Percentiles rank a stretch among this genome's conserved stretches.
Evolutionary conservation across 176 grass and related monocot genomes (phyloP).

Genomic region (Oryza brachyantha): DNA sequence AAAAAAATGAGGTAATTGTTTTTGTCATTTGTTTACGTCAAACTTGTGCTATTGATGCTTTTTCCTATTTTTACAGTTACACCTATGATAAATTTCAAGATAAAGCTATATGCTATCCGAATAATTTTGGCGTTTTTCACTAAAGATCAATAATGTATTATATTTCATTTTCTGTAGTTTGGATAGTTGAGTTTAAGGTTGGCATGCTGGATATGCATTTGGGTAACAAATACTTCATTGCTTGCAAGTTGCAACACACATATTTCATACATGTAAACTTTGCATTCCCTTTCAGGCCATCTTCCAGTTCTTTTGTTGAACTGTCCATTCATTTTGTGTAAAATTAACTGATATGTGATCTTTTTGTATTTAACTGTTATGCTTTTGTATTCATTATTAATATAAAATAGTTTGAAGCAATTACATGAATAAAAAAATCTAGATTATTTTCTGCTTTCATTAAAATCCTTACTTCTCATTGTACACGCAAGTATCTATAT

Average conservation of each 20-base stretch:
- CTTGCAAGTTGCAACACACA: neutral
- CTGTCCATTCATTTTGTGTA: neutral
- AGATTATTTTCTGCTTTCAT: too few relatives aligned
- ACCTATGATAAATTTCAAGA: neutral
- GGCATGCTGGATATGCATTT: neutral
- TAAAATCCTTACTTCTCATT: neutral
- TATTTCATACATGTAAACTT: neutral
- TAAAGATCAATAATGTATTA: neutral
- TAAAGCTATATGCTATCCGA: neutral
- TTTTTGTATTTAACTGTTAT: neutral
- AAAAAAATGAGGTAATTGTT: constrained; percentile 77
- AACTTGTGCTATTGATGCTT: neutral
- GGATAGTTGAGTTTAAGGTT: neutral
- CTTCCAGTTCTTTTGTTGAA: neutral
- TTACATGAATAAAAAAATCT: neutral
- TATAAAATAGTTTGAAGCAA: too few relatives aligned
- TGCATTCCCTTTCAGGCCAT: neutral
- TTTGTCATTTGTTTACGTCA: neutral
- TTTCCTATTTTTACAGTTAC: neutral
- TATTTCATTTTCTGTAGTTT: neutral
- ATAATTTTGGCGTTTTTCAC: neutral
- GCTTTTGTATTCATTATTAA: neutral
- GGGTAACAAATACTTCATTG: neutral
- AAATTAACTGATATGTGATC: neutral
- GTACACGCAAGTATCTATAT: too few relatives aligned